Percentiles rank a stretch among this genome's conserved stretches.
phyloP scores from a whole-genome alignment of 2,329 filamentous ascomycete species.

The Fusarium sp. region DNA sequence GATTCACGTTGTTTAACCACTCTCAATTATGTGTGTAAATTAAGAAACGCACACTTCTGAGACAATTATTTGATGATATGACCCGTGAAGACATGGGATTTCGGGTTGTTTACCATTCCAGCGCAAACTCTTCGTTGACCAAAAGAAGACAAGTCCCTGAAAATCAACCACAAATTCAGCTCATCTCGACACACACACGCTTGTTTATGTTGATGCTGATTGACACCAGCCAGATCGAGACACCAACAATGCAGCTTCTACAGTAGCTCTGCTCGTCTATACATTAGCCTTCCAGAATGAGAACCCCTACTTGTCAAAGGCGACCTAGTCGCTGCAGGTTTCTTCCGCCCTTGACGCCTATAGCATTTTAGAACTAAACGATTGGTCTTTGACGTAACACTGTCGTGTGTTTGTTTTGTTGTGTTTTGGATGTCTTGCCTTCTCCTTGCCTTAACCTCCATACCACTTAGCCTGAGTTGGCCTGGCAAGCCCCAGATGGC shows the following conservation, averaged over 20 bases:
- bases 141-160: conserved; percentile 4
- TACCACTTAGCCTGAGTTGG: conserved; percentile 44
- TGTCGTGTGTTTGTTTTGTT: conserved; percentile 26
- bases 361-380: conserved; percentile 18
- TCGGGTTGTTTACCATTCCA: conserved; percentile 43
- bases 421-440: conserved; percentile 42
- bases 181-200: conserved; percentile 17
- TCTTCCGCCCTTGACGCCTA: conserved; percentile 41
- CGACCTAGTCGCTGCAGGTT: conserved; percentile 38
- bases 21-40: conserved; percentile 35
- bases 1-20: conserved; percentile 4
- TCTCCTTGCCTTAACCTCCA: conserved; percentile 45
- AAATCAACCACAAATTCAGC: conserved; percentile 6
- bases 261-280: conserved; percentile 16
- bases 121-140: conserved; percentile 7
- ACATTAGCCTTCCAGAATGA: conserved; percentile 24
- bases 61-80: conserved; percentile 31
- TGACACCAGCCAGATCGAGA: conserved; percentile 12
- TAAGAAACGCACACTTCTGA: conserved; percentile 33
- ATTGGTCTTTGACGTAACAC: conserved; percentile 28
- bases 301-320: conserved; percentile 24
- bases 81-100: conserved; percentile 7
- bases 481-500: conserved; percentile 33
- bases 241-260: conserved; percentile 19
- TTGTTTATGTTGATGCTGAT: conserved; percentile 6